Base-by-base conservation (phyloP, 495 filamentous ascomycete species). In the Penicillium psychrofluorescens region DNA sequence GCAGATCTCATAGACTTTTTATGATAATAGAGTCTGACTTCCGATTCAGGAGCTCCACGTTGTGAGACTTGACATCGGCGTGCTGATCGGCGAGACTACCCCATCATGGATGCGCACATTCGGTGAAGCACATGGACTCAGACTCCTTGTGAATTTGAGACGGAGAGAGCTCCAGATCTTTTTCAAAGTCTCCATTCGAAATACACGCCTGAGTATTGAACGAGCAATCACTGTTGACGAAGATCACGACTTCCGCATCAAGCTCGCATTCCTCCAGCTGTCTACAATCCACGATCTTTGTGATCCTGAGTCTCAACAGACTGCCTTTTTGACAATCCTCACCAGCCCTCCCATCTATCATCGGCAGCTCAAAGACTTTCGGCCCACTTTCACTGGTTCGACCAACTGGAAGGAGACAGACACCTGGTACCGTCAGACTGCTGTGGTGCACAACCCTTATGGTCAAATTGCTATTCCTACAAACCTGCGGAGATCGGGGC, bases 401-500 rank as follows among this genome's bases (percentile, higher is more conserved):
- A 62, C 41, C 11, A 61, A 28, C 31, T 96, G 90, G 90, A 70
- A 56, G 29, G 79, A 84, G 11, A 64, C 64, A 15, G 80, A 90
- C 49, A 62, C 75, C 8, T 97, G 90, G 90, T 78, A 72, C 34
- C 74, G 92, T 11, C 83, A 85, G 41, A 88, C 87, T 0, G 72
- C 85, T 30, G 77, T 96, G 36, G 68, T 76, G 3, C 71, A 75
- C 40, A 61, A 77, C 44, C 62, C 66, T 0, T 38, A 55, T 22
- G 52, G 46, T 27, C 45, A 56, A 28, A 39, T 41, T 2, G 39
- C 41, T n/a, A 55, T 78, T 1, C 62, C 75, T 0, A 64, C 88
- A 0, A 75, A 73, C 7, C 61, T 90, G 10, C 77, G 68, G 5
- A 82, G 78, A 35, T 46, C 56, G 7, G 61, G 67, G 9, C 70